Conservation (phyloP, 148 eudicot genomes). For the Bassia scoparia region DNA sequence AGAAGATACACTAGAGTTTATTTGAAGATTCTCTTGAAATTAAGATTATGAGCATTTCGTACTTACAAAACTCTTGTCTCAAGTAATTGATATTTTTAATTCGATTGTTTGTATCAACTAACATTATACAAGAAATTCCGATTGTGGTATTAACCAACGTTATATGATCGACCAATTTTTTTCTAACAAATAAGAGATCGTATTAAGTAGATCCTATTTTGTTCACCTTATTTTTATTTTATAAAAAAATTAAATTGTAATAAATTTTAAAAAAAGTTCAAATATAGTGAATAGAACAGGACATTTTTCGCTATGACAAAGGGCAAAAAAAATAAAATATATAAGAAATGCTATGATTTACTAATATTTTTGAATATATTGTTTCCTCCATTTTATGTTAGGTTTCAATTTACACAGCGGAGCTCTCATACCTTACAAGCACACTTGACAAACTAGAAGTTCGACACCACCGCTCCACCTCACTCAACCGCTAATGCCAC, state of each 20-base stretch:
- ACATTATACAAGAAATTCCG: no score
- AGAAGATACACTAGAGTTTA: conserved; percentile 9
- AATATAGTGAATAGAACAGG: no score
- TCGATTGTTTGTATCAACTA: neutral
- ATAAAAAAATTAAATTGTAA: no score
- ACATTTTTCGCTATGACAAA: no score
- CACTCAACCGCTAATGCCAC: conserved; percentile 40
- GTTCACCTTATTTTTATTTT: no score
- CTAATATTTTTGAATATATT: neutral
- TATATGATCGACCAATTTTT: no score
- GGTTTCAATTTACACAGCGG: conserved; percentile 86
- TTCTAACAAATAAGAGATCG: no score
- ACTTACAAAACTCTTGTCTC: neutral
- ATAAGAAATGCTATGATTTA: neutral
- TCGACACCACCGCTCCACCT: conserved; percentile 53
- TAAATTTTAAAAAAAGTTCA: no score
- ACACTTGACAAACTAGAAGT: conserved; percentile 67
- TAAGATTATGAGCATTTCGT: neutral
- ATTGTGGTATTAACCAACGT: no score
- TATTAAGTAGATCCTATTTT: no score
- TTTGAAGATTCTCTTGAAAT: neutral
- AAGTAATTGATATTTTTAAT: neutral
- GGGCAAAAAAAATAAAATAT: no score
- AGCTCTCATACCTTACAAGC: conserved; percentile 82
- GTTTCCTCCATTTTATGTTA: conserved; percentile 15